Conservation (phyloP, 225 moss, liverwort and hornwort species). For the Sphagnum tenellum region DNA sequence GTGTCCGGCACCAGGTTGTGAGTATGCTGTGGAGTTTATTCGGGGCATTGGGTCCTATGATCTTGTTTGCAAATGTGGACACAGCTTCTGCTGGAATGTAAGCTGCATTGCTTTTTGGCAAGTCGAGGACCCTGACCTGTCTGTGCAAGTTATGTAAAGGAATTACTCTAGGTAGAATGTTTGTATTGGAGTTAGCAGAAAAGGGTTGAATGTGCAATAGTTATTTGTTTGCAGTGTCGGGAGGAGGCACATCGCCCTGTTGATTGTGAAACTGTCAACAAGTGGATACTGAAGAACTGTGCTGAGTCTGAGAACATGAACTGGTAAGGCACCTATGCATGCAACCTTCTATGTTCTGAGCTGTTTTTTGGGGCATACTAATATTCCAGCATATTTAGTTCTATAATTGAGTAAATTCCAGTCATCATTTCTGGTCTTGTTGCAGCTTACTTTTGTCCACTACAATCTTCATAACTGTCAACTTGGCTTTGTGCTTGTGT, state of each 20-base stretch:
- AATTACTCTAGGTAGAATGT: not conserved
- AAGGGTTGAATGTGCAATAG: too few species aligned
- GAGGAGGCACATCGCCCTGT: conserved; percentile 99
- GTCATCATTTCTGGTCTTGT: too few species aligned
- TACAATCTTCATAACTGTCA: not conserved
- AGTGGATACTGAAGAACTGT: conserved; percentile 97
- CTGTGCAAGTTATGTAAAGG: not conserved
- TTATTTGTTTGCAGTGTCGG: conserved; percentile 39
- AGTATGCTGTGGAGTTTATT: conserved; percentile 89
- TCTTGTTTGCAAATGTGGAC: conserved; percentile 90
- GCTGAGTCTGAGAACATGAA: conserved; percentile 99
- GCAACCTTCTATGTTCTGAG: not conserved
- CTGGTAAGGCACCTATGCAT: conserved; percentile 33
- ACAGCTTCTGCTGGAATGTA: conserved; percentile 88
- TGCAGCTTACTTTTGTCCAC: not conserved
- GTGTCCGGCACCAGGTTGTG: conserved; percentile 99
- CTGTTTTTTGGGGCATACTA: not conserved
- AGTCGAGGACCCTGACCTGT: too few species aligned
- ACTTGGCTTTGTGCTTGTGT: not conserved
- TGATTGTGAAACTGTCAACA: conserved; percentile 89
- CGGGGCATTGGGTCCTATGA: conserved; percentile 78
- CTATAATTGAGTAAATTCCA: too few species aligned
- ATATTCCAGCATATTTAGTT: too few species aligned
- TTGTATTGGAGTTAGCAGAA: too few species aligned
- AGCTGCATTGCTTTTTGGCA: not conserved